phyloP scores from a whole-genome alignment of 805 yeast genomes.

The Cyberlindnera meyerae region DNA sequence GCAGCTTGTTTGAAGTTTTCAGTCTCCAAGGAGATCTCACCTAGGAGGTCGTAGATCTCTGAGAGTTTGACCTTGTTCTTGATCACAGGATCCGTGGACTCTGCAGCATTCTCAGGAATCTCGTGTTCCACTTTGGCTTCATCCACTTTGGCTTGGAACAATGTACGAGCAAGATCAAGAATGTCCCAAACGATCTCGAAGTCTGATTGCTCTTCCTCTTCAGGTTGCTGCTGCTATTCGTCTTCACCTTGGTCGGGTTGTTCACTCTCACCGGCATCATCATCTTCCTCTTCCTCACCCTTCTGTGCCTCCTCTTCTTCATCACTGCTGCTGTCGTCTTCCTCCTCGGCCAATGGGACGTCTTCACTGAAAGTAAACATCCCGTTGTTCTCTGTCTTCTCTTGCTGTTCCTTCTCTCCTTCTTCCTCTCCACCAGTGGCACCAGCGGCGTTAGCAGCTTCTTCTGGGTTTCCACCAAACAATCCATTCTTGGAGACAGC shows the following conservation, averaged over 20 bases:
- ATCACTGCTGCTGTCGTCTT: constrained; percentile 19
- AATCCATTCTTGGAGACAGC: constrained; percentile 75
- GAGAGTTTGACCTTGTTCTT: constrained; percentile 51
- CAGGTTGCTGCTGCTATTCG: too few species aligned
- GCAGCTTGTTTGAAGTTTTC: constrained; percentile 82
- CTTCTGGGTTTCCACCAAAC: constrained; percentile 47
- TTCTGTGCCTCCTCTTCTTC: constrained; percentile 6
- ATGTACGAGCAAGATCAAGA: constrained; percentile 68
- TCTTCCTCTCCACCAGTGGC: constrained; percentile 22
- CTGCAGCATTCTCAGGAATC: constrained; percentile 12
- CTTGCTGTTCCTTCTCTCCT: constrained; percentile 18
- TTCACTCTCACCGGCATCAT: constrained; percentile 14
- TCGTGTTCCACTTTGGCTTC: constrained; percentile 21
- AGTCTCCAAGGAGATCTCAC: constrained; percentile 86
- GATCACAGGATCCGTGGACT: constrained; percentile 31
- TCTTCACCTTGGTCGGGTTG: constrained; percentile 18
- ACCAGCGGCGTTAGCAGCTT: constrained; percentile 21
- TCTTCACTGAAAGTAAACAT: constrained; percentile 34
- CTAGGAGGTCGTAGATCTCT: constrained; percentile 72
- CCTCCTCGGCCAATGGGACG: constrained; percentile 34
- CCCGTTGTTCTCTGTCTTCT: constrained; percentile 24
- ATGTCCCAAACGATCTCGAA: constrained; percentile 89
- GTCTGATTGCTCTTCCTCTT: constrained; percentile 54
- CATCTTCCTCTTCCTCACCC: constrained; percentile 24
- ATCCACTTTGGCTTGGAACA: constrained; percentile 39